Evolutionary conservation across 2,329 filamentous ascomycete genomes (phyloP).

Genomic region (Pseudohalonectria lignicola): DNA sequence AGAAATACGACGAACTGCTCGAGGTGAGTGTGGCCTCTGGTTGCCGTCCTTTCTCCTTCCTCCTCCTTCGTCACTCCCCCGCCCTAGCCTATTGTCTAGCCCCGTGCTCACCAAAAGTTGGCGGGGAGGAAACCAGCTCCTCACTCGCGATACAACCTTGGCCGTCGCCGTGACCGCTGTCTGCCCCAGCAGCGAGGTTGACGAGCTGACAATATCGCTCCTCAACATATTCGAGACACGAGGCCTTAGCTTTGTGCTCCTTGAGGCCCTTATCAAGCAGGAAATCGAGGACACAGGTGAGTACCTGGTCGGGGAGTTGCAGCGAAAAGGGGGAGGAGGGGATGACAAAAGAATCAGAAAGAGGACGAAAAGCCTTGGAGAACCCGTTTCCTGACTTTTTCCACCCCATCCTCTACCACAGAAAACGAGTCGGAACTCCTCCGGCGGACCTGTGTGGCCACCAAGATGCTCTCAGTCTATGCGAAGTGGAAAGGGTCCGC

Average conservation of each 20-base stretch:
- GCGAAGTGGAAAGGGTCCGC: slow-evolving; percentile 59
- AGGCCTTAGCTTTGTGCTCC: slow-evolving; percentile 49
- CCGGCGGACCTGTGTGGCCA: slow-evolving; percentile 59
- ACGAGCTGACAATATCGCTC: slow-evolving; percentile 56
- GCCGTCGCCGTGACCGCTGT: slow-evolving; percentile 53
- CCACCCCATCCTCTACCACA: slow-evolving; percentile 13
- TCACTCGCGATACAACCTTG: slow-evolving; percentile 52
- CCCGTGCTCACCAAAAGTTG: too few species aligned
- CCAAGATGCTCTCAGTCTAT: slow-evolving; percentile 61
- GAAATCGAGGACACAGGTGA: slow-evolving; percentile 56
- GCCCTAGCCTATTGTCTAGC: too few species aligned
- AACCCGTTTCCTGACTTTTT: too few species aligned
- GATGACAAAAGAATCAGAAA: too few species aligned
- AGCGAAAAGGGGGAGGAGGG: too few species aligned
- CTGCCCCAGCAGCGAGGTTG: slow-evolving; percentile 57
- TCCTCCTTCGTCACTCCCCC: slow-evolving; percentile 1
- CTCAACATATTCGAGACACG: slow-evolving; percentile 61
- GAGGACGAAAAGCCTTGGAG: too few species aligned
- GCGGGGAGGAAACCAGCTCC: slow-evolving; percentile 26
- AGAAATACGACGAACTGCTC: slow-evolving; percentile 57
- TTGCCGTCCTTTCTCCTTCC: slow-evolving; percentile 4
- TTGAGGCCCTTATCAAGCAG: slow-evolving; percentile 57
- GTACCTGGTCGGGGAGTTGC: too few species aligned
- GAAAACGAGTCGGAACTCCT: slow-evolving; percentile 60
- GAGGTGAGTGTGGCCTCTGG: slow-evolving; percentile 25